A percentile compares a stretch with the other conserved stretches of the same genome.
Evolutionary conservation across 2,329 filamentous ascomycete species (phyloP).

Genomic region (Acrodontium crateriforme): DNA sequence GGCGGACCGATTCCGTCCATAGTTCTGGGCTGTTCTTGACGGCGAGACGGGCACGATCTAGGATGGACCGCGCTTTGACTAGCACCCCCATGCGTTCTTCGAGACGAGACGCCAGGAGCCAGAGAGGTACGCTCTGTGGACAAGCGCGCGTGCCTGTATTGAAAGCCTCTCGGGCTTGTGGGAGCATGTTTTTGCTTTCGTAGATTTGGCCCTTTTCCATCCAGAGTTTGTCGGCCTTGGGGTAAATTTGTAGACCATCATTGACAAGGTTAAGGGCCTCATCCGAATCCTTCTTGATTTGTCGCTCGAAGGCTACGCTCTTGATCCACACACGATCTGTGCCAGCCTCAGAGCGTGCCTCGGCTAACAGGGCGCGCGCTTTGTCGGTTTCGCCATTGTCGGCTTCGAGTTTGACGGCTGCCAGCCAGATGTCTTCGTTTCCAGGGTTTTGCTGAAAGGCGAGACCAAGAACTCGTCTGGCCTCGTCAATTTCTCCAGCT

Average conservation of each 20-base stretch:
- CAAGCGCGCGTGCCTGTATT: constrained; percentile 77
- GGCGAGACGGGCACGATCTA: constrained; percentile 79
- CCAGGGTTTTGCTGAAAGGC: constrained; percentile 93
- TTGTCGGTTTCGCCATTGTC: constrained; percentile 73
- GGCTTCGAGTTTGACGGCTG: constrained; percentile 89
- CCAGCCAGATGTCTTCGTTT: constrained; percentile 96
- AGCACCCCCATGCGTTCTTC: constrained; percentile 73
- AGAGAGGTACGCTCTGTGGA: constrained; percentile 70
- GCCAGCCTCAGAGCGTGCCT: constrained; percentile 74
- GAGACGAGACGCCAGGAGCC: constrained; percentile 75
- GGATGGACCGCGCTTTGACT: constrained; percentile 85
- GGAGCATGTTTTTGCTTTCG: constrained; percentile 62
- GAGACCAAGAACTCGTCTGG: constrained; percentile 68
- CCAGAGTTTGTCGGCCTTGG: constrained; percentile 76
- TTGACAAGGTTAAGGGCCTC: constrained; percentile 76
- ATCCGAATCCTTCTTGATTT: constrained; percentile 63
- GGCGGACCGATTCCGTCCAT: constrained; percentile 86
- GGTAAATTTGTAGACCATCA: constrained; percentile 75
- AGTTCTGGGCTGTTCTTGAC: constrained; percentile 73
- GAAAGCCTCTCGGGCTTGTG: constrained; percentile 82
- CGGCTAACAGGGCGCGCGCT: constrained; percentile 66
- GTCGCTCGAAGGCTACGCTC: constrained; percentile 82
- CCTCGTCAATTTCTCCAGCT: constrained; percentile 73
- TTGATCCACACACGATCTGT: constrained; percentile 98
- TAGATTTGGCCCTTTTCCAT: constrained; percentile 99